A percentile compares a stretch with the other conserved stretches of the same genome.
Evolutionary conservation across 1,284 basidiomycete genomes (phyloP).

Genomic region (Mrakiaceae sp.): DNA sequence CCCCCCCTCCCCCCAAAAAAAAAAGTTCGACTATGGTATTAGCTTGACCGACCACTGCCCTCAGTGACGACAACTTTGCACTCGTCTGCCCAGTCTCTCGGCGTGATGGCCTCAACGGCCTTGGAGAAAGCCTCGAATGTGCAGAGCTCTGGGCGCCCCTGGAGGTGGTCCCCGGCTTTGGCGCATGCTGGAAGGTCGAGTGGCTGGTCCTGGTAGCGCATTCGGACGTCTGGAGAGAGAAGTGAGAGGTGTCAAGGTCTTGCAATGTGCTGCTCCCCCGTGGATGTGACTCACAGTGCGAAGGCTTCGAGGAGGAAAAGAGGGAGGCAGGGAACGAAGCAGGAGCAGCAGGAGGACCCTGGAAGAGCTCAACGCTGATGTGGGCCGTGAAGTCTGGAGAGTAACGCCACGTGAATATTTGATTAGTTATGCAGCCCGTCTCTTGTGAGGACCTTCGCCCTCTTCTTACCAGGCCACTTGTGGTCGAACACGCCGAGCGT

Average conservation of each 20-base stretch:
- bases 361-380: slow-evolving; percentile 60
- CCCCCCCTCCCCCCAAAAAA: too few species aligned
- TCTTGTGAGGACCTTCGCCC: too few species aligned
- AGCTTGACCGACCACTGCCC: too few species aligned
- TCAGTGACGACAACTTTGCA: slow-evolving; percentile 31
- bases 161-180: slow-evolving; percentile 52
- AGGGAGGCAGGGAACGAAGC: slow-evolving; percentile 13
- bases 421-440: not conserved
- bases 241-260: too few species aligned
- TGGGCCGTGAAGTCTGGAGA: slow-evolving; percentile 55
- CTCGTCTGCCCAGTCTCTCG: slow-evolving; percentile 51
- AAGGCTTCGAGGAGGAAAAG: not conserved
- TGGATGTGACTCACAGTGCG: too few species aligned
- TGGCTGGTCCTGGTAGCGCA: slow-evolving; percentile 63
- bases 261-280: too few species aligned
- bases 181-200: slow-evolving; percentile 57
- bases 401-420: not conserved
- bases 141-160: slow-evolving; percentile 64
- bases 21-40: too few species aligned
- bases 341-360: not conserved
- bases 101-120: slow-evolving; percentile 52
- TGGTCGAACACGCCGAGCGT: slow-evolving; percentile 68
- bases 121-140: slow-evolving; percentile 54
- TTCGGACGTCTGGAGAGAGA: slow-evolving; percentile 48
- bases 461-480: slow-evolving; percentile 37